These are phyloP conservation scores for Mollisia scopiformis DNA, from an alignment of 2,329 filamentous ascomycete species.

Conservation along the genomic window DNA sequence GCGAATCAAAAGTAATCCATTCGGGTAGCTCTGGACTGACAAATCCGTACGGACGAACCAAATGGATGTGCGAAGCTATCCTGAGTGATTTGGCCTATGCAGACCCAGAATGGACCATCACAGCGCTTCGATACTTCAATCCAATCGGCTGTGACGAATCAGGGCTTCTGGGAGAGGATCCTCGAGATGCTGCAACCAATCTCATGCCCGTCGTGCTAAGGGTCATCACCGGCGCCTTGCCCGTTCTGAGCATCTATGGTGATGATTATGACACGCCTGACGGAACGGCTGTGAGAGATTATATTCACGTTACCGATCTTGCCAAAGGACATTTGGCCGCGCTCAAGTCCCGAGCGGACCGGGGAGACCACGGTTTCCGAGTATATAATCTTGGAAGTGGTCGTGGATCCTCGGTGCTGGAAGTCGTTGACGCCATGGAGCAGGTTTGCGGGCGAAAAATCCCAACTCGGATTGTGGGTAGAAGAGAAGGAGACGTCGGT, in stretches of 20 bases:
- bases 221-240: conserved; percentile 57
- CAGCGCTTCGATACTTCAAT: conserved; percentile 69
- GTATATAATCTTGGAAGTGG: conserved; percentile 51
- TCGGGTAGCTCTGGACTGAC: conserved; percentile 60
- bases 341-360: conserved; percentile 37
- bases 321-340: conserved; percentile 67
- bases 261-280: conserved; percentile 67
- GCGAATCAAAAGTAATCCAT: conserved; percentile 43
- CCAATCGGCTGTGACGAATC: conserved; percentile 68
- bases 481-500: conserved; percentile 48
- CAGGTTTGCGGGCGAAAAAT: conserved; percentile 41
- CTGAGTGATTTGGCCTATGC: conserved; percentile 62
- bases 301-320: conserved; percentile 69
- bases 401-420: conserved; percentile 47
- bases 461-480: conserved; percentile 40
- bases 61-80: conserved; percentile 70
- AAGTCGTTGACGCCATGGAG: conserved; percentile 46
- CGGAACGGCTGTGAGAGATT: conserved; percentile 68
- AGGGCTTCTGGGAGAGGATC: conserved; percentile 66
- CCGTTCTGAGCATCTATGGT: conserved; percentile 63
- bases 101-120: conserved; percentile 64
- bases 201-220: conserved; percentile 66
- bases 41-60: conserved; percentile 67
- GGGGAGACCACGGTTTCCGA: conserved; percentile 41
- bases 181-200: conserved; percentile 63